phyloP scores from a whole-genome alignment of 2,329 filamentous ascomycete genomes.

The Aciculosporium take region DNA sequence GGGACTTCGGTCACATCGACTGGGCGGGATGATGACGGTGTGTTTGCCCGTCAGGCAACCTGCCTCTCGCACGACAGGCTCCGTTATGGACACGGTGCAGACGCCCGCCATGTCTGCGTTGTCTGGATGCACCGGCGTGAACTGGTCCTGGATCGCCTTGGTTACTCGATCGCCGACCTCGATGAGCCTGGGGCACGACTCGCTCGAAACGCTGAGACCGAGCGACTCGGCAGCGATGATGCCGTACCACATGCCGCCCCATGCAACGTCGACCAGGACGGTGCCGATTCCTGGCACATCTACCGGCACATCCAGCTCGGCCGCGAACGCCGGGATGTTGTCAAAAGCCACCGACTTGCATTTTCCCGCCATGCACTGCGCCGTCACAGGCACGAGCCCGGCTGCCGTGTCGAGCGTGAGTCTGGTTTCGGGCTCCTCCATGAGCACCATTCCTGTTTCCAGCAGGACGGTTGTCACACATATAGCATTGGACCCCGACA shows the following conservation, averaged over 20 bases:
- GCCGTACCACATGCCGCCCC: constrained; percentile 31
- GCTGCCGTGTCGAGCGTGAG: constrained; percentile 30
- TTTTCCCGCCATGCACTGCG: constrained; percentile 27
- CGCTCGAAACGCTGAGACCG: constrained; percentile 20
- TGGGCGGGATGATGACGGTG: constrained; percentile 29
- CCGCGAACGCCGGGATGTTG: constrained; percentile 30
- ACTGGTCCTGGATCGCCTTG: constrained; percentile 19
- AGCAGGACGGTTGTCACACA: constrained; percentile 28
- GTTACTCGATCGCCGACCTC: constrained; percentile 29
- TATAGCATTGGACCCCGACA: constrained; percentile 31
- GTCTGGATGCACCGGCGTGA: constrained; percentile 27
- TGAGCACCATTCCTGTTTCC: constrained; percentile 31
- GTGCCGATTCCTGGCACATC: constrained; percentile 25
- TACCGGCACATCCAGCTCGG: constrained; percentile 23
- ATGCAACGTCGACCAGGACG: constrained; percentile 28
- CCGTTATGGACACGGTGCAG: constrained; percentile 23
- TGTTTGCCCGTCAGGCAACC: constrained; percentile 20
- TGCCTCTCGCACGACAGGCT: constrained; percentile 14
- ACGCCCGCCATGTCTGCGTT: constrained; percentile 27
- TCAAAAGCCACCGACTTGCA: constrained; percentile 29
- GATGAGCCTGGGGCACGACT: constrained; percentile 21
- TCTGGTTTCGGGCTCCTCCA: constrained; percentile 28
- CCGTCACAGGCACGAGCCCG: constrained; percentile 25
- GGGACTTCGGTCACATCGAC: constrained; percentile 30
- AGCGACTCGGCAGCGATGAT: constrained; percentile 25